Evolutionary conservation across 768 basidiomycete species (phyloP).

Genomic region (Termitomyces eurrhizus): DNA sequence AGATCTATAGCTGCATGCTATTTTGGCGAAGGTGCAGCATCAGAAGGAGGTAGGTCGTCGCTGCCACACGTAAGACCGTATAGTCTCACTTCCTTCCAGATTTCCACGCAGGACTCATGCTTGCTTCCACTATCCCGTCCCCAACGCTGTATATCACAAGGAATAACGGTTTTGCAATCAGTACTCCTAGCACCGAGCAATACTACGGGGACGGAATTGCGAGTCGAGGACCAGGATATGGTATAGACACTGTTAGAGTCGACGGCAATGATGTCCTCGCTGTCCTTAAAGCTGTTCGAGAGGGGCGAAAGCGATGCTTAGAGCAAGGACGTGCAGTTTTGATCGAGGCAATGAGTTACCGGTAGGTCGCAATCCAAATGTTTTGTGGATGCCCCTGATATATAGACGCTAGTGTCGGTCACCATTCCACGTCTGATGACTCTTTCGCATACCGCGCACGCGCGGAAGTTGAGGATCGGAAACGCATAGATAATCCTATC

Average conservation of each 20-base stretch:
- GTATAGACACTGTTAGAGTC: slow-evolving; percentile 86
- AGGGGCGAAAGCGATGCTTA: slow-evolving; percentile 67
- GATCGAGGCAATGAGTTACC: slow-evolving; percentile 89
- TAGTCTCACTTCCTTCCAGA: slow-evolving; percentile 40
- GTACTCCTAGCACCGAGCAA: slow-evolving; percentile 86
- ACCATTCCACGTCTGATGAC: slow-evolving; percentile 94
- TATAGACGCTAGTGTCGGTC: slow-evolving; percentile 60
- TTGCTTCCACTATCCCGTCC: slow-evolving; percentile 72
- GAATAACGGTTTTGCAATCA: slow-evolving; percentile 94
- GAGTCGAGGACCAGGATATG: slow-evolving; percentile 87
- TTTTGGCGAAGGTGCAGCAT: slow-evolving; percentile 93
- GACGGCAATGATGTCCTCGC: slow-evolving; percentile 93
- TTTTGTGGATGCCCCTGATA: neutral
- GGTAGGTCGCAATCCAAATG: slow-evolving; percentile 36
- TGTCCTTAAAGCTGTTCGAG: slow-evolving; percentile 68
- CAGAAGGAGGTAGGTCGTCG: slow-evolving; percentile 64
- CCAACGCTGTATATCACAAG: slow-evolving; percentile 73
- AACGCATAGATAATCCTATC: slow-evolving; percentile 88
- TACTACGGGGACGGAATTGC: slow-evolving; percentile 93
- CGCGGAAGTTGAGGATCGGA: slow-evolving; percentile 88
- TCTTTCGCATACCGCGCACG: slow-evolving; percentile 90
- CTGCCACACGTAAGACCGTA: neutral
- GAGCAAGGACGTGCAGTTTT: slow-evolving; percentile 80
- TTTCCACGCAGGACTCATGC: slow-evolving; percentile 87
- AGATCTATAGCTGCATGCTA: slow-evolving; percentile 83